Evolutionary conservation across 352 stramenopile genomes (phyloP), one percentile per base, ranked within the genome.

Genomic region (Phytophthora pseudosyringae): DNA sequence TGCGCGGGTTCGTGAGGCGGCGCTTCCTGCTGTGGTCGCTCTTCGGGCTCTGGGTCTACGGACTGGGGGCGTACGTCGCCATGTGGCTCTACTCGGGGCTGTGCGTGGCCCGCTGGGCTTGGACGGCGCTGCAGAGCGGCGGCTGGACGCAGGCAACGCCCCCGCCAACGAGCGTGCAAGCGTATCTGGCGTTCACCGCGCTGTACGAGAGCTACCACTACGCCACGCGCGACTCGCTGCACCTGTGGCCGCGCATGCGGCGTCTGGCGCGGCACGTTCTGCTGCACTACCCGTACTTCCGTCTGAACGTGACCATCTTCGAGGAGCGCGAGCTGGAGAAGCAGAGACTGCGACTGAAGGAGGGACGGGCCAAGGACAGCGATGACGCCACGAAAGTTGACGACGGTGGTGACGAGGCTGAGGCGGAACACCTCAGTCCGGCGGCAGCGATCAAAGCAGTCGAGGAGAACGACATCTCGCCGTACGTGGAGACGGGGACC

Each of bases 261-360:
- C 38, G 66, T 33, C 31, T 63, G 2, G 67, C 81, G 3, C 76
- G 87, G 16, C 68, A 71, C 32, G 61, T 77, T 15, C 50, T 91
- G n/a, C 81, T 86, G 36, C 50, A 75, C 13, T 81, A 76, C 54
- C 79, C 67, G 41, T 88, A 88, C 64, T 86, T 85, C 51, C 71
- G 71, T 47, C 59, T 77, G 51, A 67, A 77, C 36, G 52, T 65
- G 13, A 78, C 63, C 15, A 75, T 86, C 40, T 81, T 86, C 31
- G 77, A 86, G 61, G 71, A 74, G 40, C 48, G 62, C 29, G 62
- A 70, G 28, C 54, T 61, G 5, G 41, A 52, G 32, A 70, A 70
- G 28, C 62, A 66, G 36, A 64, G 64, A 32, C 6, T 45, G 25
- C 36, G 15, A 5, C 2, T 29, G 10, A 41, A 61, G 33, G 15